A percentile compares a stretch with the other conserved stretches of the same genome.
phyloP scores from a whole-genome alignment of 2,329 filamentous ascomycete genomes.

The Penicillium nordicum region DNA sequence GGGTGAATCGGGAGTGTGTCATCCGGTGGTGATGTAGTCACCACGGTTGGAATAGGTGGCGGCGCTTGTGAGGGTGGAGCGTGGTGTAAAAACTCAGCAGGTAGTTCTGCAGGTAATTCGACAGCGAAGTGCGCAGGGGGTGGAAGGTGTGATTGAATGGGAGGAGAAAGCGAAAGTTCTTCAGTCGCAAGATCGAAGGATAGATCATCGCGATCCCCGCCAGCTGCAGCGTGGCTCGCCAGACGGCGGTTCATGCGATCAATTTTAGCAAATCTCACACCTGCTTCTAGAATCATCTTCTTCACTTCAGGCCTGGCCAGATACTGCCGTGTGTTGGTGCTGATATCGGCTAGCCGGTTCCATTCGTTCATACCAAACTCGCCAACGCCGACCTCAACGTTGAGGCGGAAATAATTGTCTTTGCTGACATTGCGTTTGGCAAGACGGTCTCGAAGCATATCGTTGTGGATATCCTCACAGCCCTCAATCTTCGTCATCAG shows the following conservation, averaged over 20 bases:
- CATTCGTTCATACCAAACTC: slow-evolving; percentile 99
- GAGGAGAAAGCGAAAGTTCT: slow-evolving; percentile 21
- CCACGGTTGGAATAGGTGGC: slow-evolving; percentile 13
- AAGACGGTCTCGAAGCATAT: slow-evolving; percentile 77
- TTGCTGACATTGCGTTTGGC: slow-evolving; percentile 72
- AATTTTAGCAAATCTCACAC: slow-evolving; percentile 79
- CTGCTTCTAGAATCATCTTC: slow-evolving; percentile 69
- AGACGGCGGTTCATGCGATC: slow-evolving; percentile 69
- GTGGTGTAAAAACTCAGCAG: slow-evolving; percentile 47
- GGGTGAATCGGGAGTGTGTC: slow-evolving; percentile 30
- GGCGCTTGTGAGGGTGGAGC: slow-evolving; percentile 17
- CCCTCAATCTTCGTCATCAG: slow-evolving; percentile 92
- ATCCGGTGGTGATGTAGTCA: slow-evolving; percentile 28
- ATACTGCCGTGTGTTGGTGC: slow-evolving; percentile 83
- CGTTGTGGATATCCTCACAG: slow-evolving; percentile 84
- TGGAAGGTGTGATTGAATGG: slow-evolving; percentile 29
- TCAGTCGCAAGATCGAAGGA: slow-evolving; percentile 31
- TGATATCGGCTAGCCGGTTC: slow-evolving; percentile 90
- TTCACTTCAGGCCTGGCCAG: slow-evolving; percentile 71
- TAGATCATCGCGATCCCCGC: slow-evolving; percentile 26
- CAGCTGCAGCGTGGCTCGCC: slow-evolving; percentile 48
- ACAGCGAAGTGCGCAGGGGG: slow-evolving; percentile 51
- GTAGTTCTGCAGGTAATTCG: slow-evolving; percentile 61
- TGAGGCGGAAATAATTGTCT: slow-evolving; percentile 94
- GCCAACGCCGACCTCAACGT: slow-evolving; percentile 91